Conservation (phyloP, 768 basidiomycete species). For the Suillus clintonianus region DNA sequence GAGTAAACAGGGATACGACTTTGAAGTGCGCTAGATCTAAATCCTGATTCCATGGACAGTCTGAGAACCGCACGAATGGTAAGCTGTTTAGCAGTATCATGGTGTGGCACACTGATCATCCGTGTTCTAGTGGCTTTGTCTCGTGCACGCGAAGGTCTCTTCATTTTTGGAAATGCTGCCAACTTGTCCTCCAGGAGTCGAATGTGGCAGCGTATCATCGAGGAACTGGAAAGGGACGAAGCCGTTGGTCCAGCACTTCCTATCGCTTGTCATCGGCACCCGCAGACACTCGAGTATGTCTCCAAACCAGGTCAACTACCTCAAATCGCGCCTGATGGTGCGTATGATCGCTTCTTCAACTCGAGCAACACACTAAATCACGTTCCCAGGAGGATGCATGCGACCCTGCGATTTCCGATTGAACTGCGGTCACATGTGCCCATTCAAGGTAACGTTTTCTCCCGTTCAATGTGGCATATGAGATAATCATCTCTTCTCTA, state of each 20-base stretch:
- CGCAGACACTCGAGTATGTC: slow-evolving; percentile 40
- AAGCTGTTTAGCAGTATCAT: neutral
- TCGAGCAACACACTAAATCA: neutral
- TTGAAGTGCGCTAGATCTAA: neutral
- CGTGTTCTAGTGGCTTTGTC: slow-evolving; percentile 60
- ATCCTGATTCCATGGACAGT: slow-evolving; percentile 35
- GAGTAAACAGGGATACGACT: slow-evolving; percentile 2
- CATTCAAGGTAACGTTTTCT: slow-evolving; percentile 47
- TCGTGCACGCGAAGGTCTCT: slow-evolving; percentile 73
- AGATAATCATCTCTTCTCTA: slow-evolving; percentile 18
- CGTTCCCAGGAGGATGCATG: slow-evolving; percentile 57
- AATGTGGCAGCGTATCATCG: slow-evolving; percentile 61
- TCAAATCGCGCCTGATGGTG: slow-evolving; percentile 58
- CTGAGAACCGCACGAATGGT: slow-evolving; percentile 58
- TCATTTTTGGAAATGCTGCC: slow-evolving; percentile 67
- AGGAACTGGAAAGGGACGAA: slow-evolving; percentile 52
- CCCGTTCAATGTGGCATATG: neutral
- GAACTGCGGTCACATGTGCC: slow-evolving; percentile 65
- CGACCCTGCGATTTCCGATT: slow-evolving; percentile 53
- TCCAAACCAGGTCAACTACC: slow-evolving; percentile 54
- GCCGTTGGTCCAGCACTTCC: slow-evolving; percentile 56
- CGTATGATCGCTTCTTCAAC: slow-evolving; percentile 4
- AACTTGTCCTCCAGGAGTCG: slow-evolving; percentile 49
- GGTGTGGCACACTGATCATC: slow-evolving; percentile 1
- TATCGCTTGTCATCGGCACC: slow-evolving; percentile 58